phyloP scores from a whole-genome alignment of 176 grass and related monocot species.

The Oryza meridionalis region DNA sequence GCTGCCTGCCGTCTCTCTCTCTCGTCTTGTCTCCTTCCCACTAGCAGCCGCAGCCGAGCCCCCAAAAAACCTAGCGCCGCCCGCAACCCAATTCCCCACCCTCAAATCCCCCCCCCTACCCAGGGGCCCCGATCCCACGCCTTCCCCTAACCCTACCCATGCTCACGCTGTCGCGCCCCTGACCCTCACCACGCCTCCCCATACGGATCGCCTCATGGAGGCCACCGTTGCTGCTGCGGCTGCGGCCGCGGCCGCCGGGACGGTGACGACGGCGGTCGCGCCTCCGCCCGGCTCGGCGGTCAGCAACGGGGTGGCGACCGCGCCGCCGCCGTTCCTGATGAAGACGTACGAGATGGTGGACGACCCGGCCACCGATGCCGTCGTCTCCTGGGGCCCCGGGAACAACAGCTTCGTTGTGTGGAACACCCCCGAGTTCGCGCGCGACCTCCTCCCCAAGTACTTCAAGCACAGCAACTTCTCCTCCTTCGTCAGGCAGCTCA shows the following conservation, averaged over 20 bases:
- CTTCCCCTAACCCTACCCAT: conserved; percentile 20
- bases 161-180: not conserved
- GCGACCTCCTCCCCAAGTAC: conserved; percentile 91
- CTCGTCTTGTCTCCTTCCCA: no score
- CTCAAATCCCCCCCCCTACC: not conserved
- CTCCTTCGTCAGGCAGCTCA: conserved; percentile 88
- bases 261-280: conserved; percentile 29
- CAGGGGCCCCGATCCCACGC: not conserved
- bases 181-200: not conserved
- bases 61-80: not conserved
- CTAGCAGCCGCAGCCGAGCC: no score
- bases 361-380: conserved; percentile 69
- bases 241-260: not conserved
- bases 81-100: not conserved
- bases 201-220: conserved; percentile 46
- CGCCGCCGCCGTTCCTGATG: conserved; percentile 76
- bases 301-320: conserved; percentile 39
- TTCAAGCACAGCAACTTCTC: conserved; percentile 98
- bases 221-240: conserved; percentile 12
- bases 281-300: conserved; percentile 2
- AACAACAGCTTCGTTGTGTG: conserved; percentile 95
- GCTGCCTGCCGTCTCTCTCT: no score
- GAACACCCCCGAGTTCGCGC: conserved; percentile 89
- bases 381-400: conserved; percentile 73
- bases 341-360: conserved; percentile 98